These are phyloP conservation scores for Globisporangium echinulatum DNA, from an alignment of 352 stramenopile species.

Conservation along the genomic window DNA sequence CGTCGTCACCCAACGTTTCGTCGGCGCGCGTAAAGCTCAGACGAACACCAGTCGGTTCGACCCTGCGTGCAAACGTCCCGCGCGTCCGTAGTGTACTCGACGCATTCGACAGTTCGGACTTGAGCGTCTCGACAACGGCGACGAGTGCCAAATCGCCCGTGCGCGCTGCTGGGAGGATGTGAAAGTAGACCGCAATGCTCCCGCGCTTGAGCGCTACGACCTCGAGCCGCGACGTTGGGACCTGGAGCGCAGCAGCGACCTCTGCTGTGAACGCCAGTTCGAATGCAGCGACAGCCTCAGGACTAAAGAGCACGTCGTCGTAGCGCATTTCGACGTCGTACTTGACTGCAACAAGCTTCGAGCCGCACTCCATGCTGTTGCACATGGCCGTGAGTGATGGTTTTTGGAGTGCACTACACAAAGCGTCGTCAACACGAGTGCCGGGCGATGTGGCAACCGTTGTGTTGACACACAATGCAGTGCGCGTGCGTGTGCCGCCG, in stretches of 20 bases:
- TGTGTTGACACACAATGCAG: slow-evolving; percentile 33
- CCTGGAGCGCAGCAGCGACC: slow-evolving; percentile 49
- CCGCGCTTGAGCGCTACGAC: slow-evolving; percentile 44
- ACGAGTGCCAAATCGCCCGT: slow-evolving; percentile 58
- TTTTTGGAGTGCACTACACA: slow-evolving; percentile 29
- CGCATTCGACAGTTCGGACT: slow-evolving; percentile 42
- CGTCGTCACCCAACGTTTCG: slow-evolving; percentile 45
- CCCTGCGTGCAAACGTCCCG: slow-evolving; percentile 56
- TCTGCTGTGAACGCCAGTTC: slow-evolving; percentile 62
- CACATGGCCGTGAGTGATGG: slow-evolving; percentile 57
- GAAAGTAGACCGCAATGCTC: slow-evolving; percentile 61
- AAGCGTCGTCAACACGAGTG: slow-evolving; percentile 8
- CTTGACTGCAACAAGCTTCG: slow-evolving; percentile 53
- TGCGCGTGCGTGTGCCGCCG: slow-evolving; percentile 40
- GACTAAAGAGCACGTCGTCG: slow-evolving; percentile 64
- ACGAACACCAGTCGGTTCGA: slow-evolving; percentile 55
- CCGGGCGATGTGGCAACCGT: slow-evolving; percentile 15
- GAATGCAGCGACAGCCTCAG: slow-evolving; percentile 44
- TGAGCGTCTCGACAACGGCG: slow-evolving; percentile 55
- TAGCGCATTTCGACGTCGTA: slow-evolving; percentile 75
- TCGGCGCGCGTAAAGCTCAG: slow-evolving; percentile 65
- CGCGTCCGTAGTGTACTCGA: slow-evolving; percentile 56
- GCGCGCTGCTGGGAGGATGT: slow-evolving; percentile 53
- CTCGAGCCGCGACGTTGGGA: slow-evolving; percentile 47
- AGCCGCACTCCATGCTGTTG: slow-evolving; percentile 73